phyloP scores from a whole-genome alignment of 176 grass and related monocot species.

The Hordeum vulgare region DNA sequence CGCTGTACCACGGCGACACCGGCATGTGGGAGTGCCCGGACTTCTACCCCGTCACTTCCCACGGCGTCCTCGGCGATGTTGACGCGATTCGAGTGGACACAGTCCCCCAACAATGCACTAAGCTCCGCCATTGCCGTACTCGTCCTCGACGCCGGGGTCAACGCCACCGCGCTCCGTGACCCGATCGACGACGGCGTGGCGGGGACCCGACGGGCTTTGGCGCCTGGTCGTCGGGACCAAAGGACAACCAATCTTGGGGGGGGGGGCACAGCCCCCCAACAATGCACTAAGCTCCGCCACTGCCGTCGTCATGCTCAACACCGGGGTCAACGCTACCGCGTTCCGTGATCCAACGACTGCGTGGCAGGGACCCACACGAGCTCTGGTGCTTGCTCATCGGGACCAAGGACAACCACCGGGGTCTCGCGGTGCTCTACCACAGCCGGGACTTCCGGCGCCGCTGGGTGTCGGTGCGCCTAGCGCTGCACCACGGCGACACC shows the following conservation, averaged over 20 bases:
- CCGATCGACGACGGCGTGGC: too few relatives aligned
- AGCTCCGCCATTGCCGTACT: too few relatives aligned
- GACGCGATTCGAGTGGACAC: constrained; percentile 40
- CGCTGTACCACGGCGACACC: constrained; percentile 42
- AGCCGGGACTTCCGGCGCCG: constrained; percentile 58
- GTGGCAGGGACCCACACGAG: constrained; percentile 44
- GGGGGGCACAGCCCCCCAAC: too few relatives aligned
- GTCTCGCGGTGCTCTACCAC: constrained; percentile 34
- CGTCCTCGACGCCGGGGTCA: too few relatives aligned
- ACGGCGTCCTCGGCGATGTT: neutral
- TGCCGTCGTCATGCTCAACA: too few relatives aligned
- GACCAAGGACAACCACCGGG: constrained; percentile 34
- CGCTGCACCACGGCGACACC: constrained; percentile 43
- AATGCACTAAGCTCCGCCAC: too few relatives aligned
- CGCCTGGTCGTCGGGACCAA: too few relatives aligned
- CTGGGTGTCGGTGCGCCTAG: neutral
- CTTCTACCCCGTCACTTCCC: constrained; percentile 50
- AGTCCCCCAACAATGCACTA: too few relatives aligned
- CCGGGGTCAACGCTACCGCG: constrained; percentile 33
- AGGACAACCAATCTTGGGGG: too few relatives aligned
- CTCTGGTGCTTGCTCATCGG: constrained; percentile 40
- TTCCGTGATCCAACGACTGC: constrained; percentile 70
- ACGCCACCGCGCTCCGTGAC: too few relatives aligned
- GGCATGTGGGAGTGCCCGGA: constrained; percentile 92
- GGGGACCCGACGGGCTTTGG: too few relatives aligned